These are phyloP conservation scores for Talaromyces sp. DNA, from an alignment of 2,329 filamentous ascomycete species.

Conservation along the genomic window DNA sequence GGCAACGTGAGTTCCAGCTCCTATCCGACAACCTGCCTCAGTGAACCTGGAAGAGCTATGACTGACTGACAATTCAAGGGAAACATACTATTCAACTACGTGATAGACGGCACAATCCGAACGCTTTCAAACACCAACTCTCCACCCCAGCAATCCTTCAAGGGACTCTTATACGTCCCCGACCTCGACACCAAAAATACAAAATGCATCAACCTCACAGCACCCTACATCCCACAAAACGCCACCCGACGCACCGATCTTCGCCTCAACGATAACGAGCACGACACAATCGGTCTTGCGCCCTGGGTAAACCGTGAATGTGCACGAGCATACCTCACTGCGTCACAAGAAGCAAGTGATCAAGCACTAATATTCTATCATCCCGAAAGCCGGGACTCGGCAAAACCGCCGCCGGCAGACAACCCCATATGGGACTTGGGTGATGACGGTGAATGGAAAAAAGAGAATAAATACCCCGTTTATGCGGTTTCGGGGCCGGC, in stretches of 20 bases:
- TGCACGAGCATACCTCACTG: conserved; percentile 64
- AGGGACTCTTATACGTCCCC: conserved; percentile 82
- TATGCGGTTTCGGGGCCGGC: conserved; percentile 70
- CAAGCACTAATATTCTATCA: conserved; percentile 56
- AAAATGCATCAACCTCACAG: conserved; percentile 58
- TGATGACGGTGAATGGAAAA: conserved; percentile 67
- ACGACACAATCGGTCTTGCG: conserved; percentile 72
- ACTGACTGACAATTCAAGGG: conserved; percentile 19
- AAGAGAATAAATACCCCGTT: conserved; percentile 67
- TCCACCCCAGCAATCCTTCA: conserved; percentile 57
- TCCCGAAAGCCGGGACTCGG: conserved; percentile 41
- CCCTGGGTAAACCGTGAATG: conserved; percentile 78
- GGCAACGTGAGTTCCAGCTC: conserved; percentile 29
- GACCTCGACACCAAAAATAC: conserved; percentile 53
- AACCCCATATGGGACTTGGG: conserved; percentile 65
- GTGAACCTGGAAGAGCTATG: too few species aligned
- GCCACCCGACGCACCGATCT: conserved; percentile 69
- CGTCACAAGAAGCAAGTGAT: conserved; percentile 57
- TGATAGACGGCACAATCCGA: conserved; percentile 56
- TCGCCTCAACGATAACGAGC: conserved; percentile 55
- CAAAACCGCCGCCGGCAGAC: conserved; percentile 60
- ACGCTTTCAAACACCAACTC: conserved; percentile 68
- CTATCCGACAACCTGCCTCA: too few species aligned
- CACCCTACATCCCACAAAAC: conserved; percentile 65
- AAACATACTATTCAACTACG: conserved; percentile 32